Conservation (phyloP, 1,139 yeast species). For the Protomyces lactucae-debilis region DNA sequence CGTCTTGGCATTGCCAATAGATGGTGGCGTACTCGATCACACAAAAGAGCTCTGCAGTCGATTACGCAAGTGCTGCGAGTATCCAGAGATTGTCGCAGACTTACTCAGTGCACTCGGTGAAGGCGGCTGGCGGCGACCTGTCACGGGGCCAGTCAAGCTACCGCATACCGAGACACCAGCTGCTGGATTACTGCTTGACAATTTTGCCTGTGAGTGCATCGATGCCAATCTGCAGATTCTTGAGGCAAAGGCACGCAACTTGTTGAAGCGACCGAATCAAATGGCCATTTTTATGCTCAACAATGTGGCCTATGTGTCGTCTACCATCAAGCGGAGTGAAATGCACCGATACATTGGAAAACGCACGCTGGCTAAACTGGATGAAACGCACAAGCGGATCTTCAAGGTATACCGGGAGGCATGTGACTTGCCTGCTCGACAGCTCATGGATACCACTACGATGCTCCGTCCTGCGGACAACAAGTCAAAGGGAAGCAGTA, state of each 20-base stretch:
- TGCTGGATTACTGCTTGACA: background rate
- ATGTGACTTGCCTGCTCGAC: conserved; percentile 67
- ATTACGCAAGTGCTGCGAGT: conserved; percentile 13
- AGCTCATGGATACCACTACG: conserved; percentile 60
- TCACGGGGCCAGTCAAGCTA: background rate
- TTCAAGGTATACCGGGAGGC: conserved; percentile 71
- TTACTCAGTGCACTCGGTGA: conserved; percentile 24
- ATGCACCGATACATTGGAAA: conserved; percentile 28
- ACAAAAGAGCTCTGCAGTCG: conserved; percentile 20
- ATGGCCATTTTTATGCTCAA: conserved; percentile 27
- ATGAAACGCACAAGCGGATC: conserved; percentile 66
- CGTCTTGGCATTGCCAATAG: conserved; percentile 10
- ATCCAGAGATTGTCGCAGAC: conserved; percentile 15
- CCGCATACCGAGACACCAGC: background rate
- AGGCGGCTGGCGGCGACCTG: conserved; percentile 27
- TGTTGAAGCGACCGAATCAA: conserved; percentile 9
- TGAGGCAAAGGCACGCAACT: conserved; percentile 22
- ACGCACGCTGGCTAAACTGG: conserved; percentile 44
- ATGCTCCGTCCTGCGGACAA: conserved; percentile 51
- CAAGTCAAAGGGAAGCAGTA: conserved; percentile 37
- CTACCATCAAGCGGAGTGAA: conserved; percentile 5
- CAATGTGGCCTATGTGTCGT: conserved; percentile 10
- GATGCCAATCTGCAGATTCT: conserved; percentile 13
- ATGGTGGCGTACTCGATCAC: conserved; percentile 17
- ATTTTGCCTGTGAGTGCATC: conserved; percentile 16